Base-by-base conservation (phyloP, 495 filamentous ascomycete species). In the Paragyromitra xinjiangensis region DNA sequence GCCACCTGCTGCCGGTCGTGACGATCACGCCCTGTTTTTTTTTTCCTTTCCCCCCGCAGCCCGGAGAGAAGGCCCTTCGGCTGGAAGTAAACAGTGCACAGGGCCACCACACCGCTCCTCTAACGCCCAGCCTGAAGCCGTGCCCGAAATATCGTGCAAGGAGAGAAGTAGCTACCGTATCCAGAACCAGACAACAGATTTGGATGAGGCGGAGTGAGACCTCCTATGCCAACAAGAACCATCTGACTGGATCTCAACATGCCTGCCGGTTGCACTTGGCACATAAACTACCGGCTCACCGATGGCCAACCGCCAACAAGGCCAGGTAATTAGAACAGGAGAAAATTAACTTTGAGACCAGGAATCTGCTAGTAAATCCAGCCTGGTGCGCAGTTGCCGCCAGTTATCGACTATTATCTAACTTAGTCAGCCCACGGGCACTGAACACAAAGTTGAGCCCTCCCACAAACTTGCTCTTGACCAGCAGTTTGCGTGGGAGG, bases 21-120 rank as follows among this genome's bases (percentile, higher is more conserved):
- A 78, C 74, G 77, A 79, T 79, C 77, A 78, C 73, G 61, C 77
- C 74, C 66, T 79, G 66, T 79, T 79, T 78, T 78, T 79, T 78
- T 72, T 39, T 71, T 61, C 42, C 58, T 71, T 76, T 72, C 64
- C 74, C 74, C 74, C 74, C 74, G 74, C 74, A 77, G 74, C 55
- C 59, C 68, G 51, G 74, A 73, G 61, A 50, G 62, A 61, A 73
- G 69, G 69, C 72, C 65, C 73, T 77, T 77, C 61, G 74, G 73
- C 73, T 64, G 67, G 73, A 11, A 76, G 73, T 34, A 55, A 76
- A 64, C n/a, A 64, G 73, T 63, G 72, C 68, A 77, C 74, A 71
- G 67, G 73, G 56, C 66, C 66, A 75, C 69, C 73, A 71, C 73
- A 62, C 71, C 51, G 71, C 51, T 74, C 64, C 26, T 16, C 71